Percentiles rank a stretch among this genome's conserved stretches.
Evolutionary conservation across 495 filamentous ascomycete genomes (phyloP).

Genomic region (Sporormia fimetaria): DNA sequence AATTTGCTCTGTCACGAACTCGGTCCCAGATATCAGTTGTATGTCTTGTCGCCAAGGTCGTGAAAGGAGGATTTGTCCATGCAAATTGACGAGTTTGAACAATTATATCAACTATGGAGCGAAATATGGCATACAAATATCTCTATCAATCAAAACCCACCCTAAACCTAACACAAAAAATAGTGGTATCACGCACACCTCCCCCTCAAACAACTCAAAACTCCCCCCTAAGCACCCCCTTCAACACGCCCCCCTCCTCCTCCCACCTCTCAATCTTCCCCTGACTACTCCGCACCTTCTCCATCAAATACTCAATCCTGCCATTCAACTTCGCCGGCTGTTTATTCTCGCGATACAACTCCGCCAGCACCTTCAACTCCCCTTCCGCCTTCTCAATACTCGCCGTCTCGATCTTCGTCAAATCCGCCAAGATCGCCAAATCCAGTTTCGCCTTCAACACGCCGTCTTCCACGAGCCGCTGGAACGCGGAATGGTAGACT

Average conservation of each 20-base stretch:
- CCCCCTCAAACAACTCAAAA: conserved; percentile 17
- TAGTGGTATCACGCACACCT: conserved; percentile 4
- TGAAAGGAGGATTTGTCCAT: too few relatives aligned
- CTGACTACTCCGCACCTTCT: conserved; percentile 62
- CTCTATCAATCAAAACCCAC: conserved; percentile 1
- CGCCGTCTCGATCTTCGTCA: conserved; percentile 60
- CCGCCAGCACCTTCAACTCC: conserved; percentile 54
- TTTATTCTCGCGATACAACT: conserved; percentile 43
- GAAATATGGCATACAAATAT: background rate
- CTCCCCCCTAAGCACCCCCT: conserved; percentile 45
- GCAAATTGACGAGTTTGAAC: too few relatives aligned
- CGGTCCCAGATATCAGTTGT: too few relatives aligned
- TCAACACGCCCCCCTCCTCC: conserved; percentile 54
- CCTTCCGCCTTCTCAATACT: conserved; percentile 67
- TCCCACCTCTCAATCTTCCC: conserved; percentile 65
- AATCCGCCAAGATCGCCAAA: conserved; percentile 51
- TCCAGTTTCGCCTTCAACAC: conserved; percentile 68
- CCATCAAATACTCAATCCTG: conserved; percentile 58
- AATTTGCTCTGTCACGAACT: background rate
- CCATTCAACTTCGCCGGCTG: conserved; percentile 50
- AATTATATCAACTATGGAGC: too few relatives aligned
- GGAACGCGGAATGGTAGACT: conserved; percentile 77
- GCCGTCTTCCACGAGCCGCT: conserved; percentile 53
- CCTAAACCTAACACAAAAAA: background rate
- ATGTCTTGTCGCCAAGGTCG: too few relatives aligned